Base-by-base conservation (phyloP, 345 rosid genomes). In the Mangifera indica region DNA sequence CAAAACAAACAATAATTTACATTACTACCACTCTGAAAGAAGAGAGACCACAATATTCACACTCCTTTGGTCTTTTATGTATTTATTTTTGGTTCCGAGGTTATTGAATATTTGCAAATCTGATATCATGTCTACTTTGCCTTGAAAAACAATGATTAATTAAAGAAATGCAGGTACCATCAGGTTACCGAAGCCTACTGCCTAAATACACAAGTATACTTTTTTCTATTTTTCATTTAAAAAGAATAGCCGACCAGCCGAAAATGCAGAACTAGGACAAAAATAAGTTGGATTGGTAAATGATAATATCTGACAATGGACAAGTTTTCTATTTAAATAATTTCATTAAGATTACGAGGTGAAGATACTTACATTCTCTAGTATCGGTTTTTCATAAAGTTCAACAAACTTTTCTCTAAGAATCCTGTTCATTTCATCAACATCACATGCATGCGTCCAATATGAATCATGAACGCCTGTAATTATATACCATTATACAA, bases 381-480 rank as follows among this genome's bases (percentile, higher is more conserved):
- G 74, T 70, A 96, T 88, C 4, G 98, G 97, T 65, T 74, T 84
- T 56, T 91, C 92, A 61, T 96, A 91, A 60, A 96, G 96, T 71
- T 93, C 92, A 60, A 96, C 91, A 51, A 96, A 96, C 72, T 96
- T 93, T 84, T 96, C 93, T 66, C 99, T 81, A 66, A 96, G 80
- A 82, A 91, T 91, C 76, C 45, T 79, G 85, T 91, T 96, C 87
- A 96, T 72, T 81, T 70, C 78, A 77, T 96, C 97, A 76, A 93
- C 98, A 58, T 96, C 92, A 76, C 98, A 86, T n/a, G 98, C 99
- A 81, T 96, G 99, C 0, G 98, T 96, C 99, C 99, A 96, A 61
- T 86, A 96, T n/a, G 99, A 96, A 86, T 96, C 99, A 69, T 96
- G 99, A 72, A 96, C 99, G 72, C 99, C 98, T 92, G 90, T 70